These are phyloP conservation scores for Coelastrella sp. DNA, from an alignment of 139 green algal genomes.

Conservation along the genomic window DNA sequence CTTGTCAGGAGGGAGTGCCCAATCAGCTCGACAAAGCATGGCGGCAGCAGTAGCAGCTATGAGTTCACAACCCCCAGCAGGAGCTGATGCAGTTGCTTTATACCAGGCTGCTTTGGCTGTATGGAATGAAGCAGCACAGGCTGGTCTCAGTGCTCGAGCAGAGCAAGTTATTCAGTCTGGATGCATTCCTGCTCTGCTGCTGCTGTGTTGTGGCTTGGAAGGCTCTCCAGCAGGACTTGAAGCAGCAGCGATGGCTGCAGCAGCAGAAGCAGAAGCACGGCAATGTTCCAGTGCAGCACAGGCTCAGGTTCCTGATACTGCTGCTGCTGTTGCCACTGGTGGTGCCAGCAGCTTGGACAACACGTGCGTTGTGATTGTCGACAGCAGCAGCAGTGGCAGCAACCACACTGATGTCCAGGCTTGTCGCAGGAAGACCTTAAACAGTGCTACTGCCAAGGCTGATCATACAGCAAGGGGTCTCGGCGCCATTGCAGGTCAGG, in stretches of 20 bases:
- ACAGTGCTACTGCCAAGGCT: too few relatives aligned
- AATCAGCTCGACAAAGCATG: not conserved
- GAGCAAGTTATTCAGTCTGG: not conserved
- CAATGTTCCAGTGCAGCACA: not conserved
- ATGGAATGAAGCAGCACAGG: not conserved
- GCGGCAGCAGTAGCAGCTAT: not conserved
- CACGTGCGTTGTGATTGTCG: not conserved
- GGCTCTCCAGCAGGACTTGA: not conserved
- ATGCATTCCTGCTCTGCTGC: slow-evolving; percentile 21
- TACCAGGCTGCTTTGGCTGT: slow-evolving; percentile 15
- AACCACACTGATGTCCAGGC: not conserved
- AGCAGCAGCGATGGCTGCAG: not conserved
- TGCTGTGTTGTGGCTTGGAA: slow-evolving; percentile 31
- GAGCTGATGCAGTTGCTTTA: not conserved
- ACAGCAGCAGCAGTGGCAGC: slow-evolving; percentile 13
- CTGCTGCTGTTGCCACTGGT: not conserved
- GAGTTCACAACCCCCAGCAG: not conserved
- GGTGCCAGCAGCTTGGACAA: not conserved
- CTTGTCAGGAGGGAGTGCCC: not conserved
- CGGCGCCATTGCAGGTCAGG: too few relatives aligned
- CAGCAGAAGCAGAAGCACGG: not conserved
- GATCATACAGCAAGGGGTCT: too few relatives aligned
- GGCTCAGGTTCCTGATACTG: not conserved
- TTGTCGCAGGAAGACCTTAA: too few relatives aligned
- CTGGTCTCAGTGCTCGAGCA: not conserved